These are phyloP conservation scores for Penicillium canescens DNA, from an alignment of 495 filamentous ascomycete genomes.

Conservation along the genomic window DNA sequence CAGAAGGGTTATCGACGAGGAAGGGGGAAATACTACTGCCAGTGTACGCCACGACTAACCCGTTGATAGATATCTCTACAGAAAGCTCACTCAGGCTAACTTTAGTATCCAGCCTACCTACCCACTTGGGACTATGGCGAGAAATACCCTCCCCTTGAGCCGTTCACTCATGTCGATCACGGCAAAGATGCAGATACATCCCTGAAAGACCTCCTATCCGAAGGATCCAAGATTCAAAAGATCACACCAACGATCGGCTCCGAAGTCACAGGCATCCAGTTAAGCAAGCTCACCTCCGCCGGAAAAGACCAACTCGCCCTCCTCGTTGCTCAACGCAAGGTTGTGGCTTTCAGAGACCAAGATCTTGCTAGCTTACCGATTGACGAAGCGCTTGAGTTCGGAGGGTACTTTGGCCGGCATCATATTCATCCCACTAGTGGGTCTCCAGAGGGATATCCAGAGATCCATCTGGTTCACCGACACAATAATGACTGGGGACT, in stretches of 20 bases:
- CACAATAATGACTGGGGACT: constrained; percentile 60
- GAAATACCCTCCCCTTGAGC: constrained; percentile 62
- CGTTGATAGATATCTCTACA: no score
- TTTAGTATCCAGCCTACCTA: constrained; percentile 26
- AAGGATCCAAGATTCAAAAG: constrained; percentile 42
- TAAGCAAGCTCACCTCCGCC: constrained; percentile 62
- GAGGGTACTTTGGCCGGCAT: constrained; percentile 75
- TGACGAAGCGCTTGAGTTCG: constrained; percentile 66
- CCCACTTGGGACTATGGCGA: constrained; percentile 25
- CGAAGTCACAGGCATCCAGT: constrained; percentile 74
- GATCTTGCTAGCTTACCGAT: constrained; percentile 78
- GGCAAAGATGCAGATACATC: constrained; percentile 69
- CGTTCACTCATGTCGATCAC: constrained; percentile 71
- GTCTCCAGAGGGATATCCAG: constrained; percentile 67
- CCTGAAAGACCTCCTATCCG: constrained; percentile 65
- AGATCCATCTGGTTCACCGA: constrained; percentile 78
- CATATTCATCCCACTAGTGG: constrained; percentile 84
- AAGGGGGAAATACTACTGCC: constrained; percentile 25
- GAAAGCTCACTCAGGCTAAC: neutral
- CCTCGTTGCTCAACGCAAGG: constrained; percentile 75
- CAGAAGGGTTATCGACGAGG: constrained; percentile 26
- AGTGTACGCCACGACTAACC: constrained; percentile 14
- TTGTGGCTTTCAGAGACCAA: constrained; percentile 78
- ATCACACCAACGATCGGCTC: constrained; percentile 75
- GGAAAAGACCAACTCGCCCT: constrained; percentile 83